phyloP scores from a whole-genome alignment of 208 protist genomes.

The Leishmania aethiopica region DNA sequence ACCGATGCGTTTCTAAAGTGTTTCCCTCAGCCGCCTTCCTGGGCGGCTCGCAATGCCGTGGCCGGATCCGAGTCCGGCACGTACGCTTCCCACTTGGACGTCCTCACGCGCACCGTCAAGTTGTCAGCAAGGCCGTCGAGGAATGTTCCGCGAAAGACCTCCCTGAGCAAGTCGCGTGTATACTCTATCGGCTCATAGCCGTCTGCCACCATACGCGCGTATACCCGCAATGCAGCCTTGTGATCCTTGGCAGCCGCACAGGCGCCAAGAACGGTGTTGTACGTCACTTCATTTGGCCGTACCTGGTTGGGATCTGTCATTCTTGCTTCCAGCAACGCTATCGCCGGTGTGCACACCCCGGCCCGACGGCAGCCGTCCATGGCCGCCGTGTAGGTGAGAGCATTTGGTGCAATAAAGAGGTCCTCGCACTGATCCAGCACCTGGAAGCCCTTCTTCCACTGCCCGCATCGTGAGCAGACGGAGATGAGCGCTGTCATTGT shows the following conservation, averaged over 20 bases:
- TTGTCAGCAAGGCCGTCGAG: slow-evolving; percentile 70
- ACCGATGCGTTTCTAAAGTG: not conserved
- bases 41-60: slow-evolving; percentile 56
- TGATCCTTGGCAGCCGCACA: slow-evolving; percentile 63
- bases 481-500: slow-evolving; percentile 79
- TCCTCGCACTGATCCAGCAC: slow-evolving; percentile 80
- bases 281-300: slow-evolving; percentile 86
- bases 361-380: slow-evolving; percentile 88
- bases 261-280: slow-evolving; percentile 80
- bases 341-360: slow-evolving; percentile 61
- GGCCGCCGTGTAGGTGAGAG: slow-evolving; percentile 88
- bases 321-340: slow-evolving; percentile 51
- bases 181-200: slow-evolving; percentile 77
- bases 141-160: slow-evolving; percentile 55
- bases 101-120: slow-evolving; percentile 54
- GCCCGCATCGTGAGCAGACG: slow-evolving; percentile 55
- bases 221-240: slow-evolving; percentile 62
- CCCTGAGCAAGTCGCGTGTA: slow-evolving; percentile 58
- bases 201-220: slow-evolving; percentile 78
- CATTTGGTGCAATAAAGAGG: slow-evolving; percentile 82
- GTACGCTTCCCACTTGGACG: slow-evolving; percentile 39
- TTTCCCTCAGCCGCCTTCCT: slow-evolving; percentile 13
- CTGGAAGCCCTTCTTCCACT: slow-evolving; percentile 79
- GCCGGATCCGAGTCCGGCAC: slow-evolving; percentile 78
- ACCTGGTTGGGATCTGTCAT: slow-evolving; percentile 63